These are phyloP conservation scores for Orbilia blumenaviensis DNA, from an alignment of 2,329 filamentous ascomycete genomes.

Conservation along the genomic window DNA sequence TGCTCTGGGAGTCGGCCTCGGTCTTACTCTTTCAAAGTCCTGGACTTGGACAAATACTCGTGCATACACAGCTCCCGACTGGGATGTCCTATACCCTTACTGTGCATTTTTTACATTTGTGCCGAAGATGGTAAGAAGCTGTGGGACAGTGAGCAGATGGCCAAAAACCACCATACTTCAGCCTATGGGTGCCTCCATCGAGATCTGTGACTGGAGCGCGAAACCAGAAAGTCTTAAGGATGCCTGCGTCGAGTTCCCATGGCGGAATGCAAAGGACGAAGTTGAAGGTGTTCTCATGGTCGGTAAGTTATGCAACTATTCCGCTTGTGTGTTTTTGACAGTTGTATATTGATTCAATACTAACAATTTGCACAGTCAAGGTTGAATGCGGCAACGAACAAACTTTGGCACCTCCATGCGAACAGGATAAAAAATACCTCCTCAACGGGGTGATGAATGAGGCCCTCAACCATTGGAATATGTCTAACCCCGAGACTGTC, in stretches of 20 bases:
- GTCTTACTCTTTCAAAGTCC: background rate
- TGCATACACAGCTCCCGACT: slow-evolving; percentile 10
- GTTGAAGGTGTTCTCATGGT: slow-evolving; percentile 28
- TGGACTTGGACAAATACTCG: slow-evolving; percentile 25
- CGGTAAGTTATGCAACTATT: slow-evolving; percentile 2
- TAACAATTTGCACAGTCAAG: slow-evolving; percentile 15
- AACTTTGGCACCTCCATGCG: slow-evolving; percentile 29
- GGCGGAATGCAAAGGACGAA: slow-evolving; percentile 14
- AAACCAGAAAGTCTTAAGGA: background rate
- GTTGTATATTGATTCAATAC: background rate
- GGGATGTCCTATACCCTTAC: slow-evolving; percentile 35
- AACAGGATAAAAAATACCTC: slow-evolving; percentile 41
- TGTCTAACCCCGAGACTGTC: slow-evolving; percentile 4
- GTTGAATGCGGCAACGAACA: slow-evolving; percentile 38
- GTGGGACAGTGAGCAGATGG: slow-evolving; percentile 26
- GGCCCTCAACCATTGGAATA: slow-evolving; percentile 22
- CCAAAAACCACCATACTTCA: background rate
- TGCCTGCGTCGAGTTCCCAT: slow-evolving; percentile 26
- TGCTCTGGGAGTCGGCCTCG: background rate
- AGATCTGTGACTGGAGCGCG: background rate
- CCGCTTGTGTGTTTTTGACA: background rate
- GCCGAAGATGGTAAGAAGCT: slow-evolving; percentile 46
- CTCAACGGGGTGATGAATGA: slow-evolving; percentile 28
- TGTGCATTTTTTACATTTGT: slow-evolving; percentile 44
- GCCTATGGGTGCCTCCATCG: slow-evolving; percentile 1